Evolutionary conservation across 1,284 basidiomycete species (phyloP).

Genomic region (Heterobasidion occidentale): DNA sequence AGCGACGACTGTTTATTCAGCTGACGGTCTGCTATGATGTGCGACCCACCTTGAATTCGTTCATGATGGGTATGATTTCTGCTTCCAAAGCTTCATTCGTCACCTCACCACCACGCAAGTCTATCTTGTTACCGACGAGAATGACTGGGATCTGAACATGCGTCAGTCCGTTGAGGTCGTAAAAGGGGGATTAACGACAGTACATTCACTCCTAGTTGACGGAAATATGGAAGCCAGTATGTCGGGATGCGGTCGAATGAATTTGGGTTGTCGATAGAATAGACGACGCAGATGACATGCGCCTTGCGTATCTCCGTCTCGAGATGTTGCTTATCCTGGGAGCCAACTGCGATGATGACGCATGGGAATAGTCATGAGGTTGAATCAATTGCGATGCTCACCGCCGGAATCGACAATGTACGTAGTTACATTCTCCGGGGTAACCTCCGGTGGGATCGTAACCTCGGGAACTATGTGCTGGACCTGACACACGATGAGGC

Average conservation of each 20-base stretch:
- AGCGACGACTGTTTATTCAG: slow-evolving; percentile 5
- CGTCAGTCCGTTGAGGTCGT: slow-evolving; percentile 2
- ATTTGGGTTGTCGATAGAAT: slow-evolving; percentile 91
- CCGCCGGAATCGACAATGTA: slow-evolving; percentile 94
- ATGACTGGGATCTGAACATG: slow-evolving; percentile 82
- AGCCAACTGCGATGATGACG: slow-evolving; percentile 47
- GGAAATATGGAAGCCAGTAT: slow-evolving; percentile 98
- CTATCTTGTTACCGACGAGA: slow-evolving; percentile 97
- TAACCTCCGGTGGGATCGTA: slow-evolving; percentile 92
- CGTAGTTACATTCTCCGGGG: slow-evolving; percentile 92
- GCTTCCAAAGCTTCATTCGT: slow-evolving; percentile 93
- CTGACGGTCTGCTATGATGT: slow-evolving; percentile 3
- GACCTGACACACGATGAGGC: slow-evolving; percentile 39
- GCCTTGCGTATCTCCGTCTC: slow-evolving; percentile 94
- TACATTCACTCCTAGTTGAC: slow-evolving; percentile 92
- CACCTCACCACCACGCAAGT: slow-evolving; percentile 86
- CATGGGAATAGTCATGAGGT: background rate
- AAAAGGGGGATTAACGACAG: slow-evolving; percentile 4
- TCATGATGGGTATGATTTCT: slow-evolving; percentile 93
- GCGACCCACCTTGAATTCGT: slow-evolving; percentile 82
- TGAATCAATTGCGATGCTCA: slow-evolving; percentile 30
- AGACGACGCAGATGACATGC: slow-evolving; percentile 97
- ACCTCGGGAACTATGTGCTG: slow-evolving; percentile 92
- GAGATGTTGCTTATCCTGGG: slow-evolving; percentile 79
- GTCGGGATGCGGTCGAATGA: slow-evolving; percentile 96